A percentile compares a stretch with the other conserved stretches of the same genome.
phyloP scores from a whole-genome alignment of 176 grass and related monocot species.

The Avena sativa region DNA sequence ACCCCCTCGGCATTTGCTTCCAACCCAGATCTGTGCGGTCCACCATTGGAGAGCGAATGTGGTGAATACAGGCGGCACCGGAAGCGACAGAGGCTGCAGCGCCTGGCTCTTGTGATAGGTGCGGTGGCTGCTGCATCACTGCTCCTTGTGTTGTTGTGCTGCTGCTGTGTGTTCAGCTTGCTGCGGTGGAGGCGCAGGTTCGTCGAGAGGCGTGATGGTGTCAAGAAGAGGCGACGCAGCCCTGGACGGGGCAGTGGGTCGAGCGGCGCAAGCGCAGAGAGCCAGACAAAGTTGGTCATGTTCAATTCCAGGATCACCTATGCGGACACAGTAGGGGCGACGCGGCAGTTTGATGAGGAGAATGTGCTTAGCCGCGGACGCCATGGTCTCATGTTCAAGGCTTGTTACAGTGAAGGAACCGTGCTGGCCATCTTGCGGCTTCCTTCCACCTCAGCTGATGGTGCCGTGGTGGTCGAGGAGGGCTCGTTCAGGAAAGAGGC shows the following conservation, averaged over 20 bases:
- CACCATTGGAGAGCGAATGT: constrained; percentile 72
- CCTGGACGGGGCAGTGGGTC: constrained; percentile 94
- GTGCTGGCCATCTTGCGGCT: constrained; percentile 88
- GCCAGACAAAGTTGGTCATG: constrained; percentile 87
- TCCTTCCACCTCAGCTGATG: constrained; percentile 83
- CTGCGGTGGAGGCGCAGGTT: constrained; percentile 79
- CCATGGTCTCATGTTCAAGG: constrained; percentile 97
- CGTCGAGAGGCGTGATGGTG: constrained; percentile 67
- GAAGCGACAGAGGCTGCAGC: constrained; percentile 55
- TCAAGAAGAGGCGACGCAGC: constrained; percentile 84
- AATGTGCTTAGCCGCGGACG: constrained; percentile 94
- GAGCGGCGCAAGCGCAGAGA: constrained; percentile 69
- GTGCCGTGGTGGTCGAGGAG: constrained; percentile 89
- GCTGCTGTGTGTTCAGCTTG: constrained; percentile 73
- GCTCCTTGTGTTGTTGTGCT: constrained; percentile 64
- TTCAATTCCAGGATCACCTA: constrained; percentile 94
- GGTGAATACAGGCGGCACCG: constrained; percentile 35
- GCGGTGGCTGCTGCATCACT: constrained; percentile 50
- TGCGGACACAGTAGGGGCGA: constrained; percentile 83
- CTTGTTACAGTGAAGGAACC: constrained; percentile 90
- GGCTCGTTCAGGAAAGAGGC: constrained; percentile 96
- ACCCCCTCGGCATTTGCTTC: constrained; percentile 57
- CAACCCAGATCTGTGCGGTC: constrained; percentile 80
- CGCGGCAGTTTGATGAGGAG: constrained; percentile 90
- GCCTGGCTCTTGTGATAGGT: constrained; percentile 65